These are phyloP conservation scores for Penicillium canariense DNA, from an alignment of 495 filamentous ascomycete genomes.

Conservation along the genomic window DNA sequence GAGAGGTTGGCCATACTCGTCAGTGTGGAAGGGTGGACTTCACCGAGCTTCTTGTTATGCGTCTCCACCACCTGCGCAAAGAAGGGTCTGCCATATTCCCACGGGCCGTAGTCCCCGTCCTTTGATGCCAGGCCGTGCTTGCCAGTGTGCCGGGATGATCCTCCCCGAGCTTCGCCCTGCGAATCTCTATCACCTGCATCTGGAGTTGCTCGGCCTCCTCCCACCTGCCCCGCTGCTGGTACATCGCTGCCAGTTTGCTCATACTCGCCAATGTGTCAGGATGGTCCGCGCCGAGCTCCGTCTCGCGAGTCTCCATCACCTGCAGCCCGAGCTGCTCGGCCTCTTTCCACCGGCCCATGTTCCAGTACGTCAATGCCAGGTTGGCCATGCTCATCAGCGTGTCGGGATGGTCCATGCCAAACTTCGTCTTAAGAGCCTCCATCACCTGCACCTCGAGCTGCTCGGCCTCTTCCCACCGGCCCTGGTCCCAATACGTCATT, in stretches of 20 bases:
- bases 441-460: background rate
- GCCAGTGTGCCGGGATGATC: too few species aligned
- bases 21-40: background rate
- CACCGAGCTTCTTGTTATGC: background rate
- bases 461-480: background rate
- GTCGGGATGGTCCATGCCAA: background rate
- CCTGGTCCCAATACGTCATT: background rate
- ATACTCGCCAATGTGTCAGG: background rate
- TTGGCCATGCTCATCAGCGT: background rate
- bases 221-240: background rate
- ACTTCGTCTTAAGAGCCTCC: background rate
- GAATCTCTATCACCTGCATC: background rate
- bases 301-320: too few species aligned
- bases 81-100: too few species aligned
- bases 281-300: too few species aligned
- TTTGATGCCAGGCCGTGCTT: too few species aligned
- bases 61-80: too few species aligned
- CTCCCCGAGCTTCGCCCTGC: too few species aligned
- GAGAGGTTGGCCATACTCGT: background rate
- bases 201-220: background rate
- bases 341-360: background rate
- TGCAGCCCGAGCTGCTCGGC: background rate
- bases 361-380: background rate
- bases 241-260: background rate
- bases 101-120: too few species aligned